Conservation (phyloP, 306 rosid genomes). For the Corylus avellana region DNA sequence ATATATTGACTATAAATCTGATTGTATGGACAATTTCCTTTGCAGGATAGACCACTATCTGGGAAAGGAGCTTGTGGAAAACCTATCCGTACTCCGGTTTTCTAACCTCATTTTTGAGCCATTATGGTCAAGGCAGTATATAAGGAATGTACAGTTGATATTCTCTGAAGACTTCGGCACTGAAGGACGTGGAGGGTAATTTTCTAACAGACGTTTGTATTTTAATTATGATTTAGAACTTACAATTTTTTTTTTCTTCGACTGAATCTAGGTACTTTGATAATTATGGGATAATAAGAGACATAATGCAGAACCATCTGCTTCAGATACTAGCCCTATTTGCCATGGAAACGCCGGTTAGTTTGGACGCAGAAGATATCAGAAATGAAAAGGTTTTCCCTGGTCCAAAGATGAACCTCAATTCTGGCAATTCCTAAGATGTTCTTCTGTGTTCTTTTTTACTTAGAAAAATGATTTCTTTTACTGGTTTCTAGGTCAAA, state of each 20-base stretch:
- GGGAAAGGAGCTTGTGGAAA: conserved; percentile 95
- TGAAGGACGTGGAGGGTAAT: conserved; percentile 97
- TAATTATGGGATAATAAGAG: conserved; percentile 87
- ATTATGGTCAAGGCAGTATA: conserved; percentile 93
- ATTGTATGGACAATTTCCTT: conserved; percentile 5
- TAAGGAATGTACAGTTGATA: conserved; percentile 80
- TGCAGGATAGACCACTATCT: conserved; percentile 91
- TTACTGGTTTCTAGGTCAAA: conserved; percentile 64
- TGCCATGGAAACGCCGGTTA: conserved; percentile 97
- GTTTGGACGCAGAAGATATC: conserved; percentile 91
- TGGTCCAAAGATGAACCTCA: not conserved
- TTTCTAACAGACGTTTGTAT: conserved; percentile 7
- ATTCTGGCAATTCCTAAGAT: not conserved
- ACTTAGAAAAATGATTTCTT: conserved; percentile 1
- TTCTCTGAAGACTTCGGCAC: conserved; percentile 97
- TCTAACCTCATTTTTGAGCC: conserved; percentile 94
- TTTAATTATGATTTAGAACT: conserved; percentile 19
- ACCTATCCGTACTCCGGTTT: conserved; percentile 89
- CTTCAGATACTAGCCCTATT: conserved; percentile 94
- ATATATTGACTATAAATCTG: conserved; percentile 12
- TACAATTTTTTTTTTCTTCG: conserved; percentile 18
- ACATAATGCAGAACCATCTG: conserved; percentile 93
- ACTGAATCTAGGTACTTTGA: conserved; percentile 67
- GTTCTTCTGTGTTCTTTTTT: not conserved
- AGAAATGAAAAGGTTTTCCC: conserved; percentile 81